Evolutionary conservation across 2,329 filamentous ascomycete species (phyloP).

Genomic region (Colletotrichum agaves): DNA sequence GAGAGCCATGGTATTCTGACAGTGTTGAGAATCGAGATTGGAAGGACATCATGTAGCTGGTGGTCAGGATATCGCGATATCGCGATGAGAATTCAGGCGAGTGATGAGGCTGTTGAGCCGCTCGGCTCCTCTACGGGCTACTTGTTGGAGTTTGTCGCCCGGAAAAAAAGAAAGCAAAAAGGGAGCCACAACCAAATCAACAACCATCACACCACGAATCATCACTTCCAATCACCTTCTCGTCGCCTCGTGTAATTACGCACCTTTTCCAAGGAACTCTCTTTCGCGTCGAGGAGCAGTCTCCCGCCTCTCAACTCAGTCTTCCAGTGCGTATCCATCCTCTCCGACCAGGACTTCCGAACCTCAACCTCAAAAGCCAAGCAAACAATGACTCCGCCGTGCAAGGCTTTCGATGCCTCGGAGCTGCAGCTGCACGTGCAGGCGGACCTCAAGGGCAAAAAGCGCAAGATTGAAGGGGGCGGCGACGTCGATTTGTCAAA

Average conservation of each 20-base stretch:
- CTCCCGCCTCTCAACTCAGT: slow-evolving; percentile 58
- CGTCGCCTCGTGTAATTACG: slow-evolving; percentile 40
- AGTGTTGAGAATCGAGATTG: neutral
- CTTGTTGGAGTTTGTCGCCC: neutral
- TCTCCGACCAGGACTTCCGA: neutral
- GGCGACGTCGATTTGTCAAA: slow-evolving; percentile 60
- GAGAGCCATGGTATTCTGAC: no score
- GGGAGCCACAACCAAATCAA: neutral
- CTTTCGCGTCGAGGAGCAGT: slow-evolving; percentile 66
- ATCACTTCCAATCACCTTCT: neutral
- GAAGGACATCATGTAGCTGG: neutral
- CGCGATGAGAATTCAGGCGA: neutral
- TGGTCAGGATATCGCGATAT: no score
- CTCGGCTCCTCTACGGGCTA: neutral
- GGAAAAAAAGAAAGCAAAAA: slow-evolving; percentile 2
- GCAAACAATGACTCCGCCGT: slow-evolving; percentile 66
- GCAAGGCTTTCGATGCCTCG: slow-evolving; percentile 63
- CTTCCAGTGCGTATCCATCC: slow-evolving; percentile 47
- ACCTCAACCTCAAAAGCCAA: neutral
- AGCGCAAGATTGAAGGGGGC: slow-evolving; percentile 59
- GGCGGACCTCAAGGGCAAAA: slow-evolving; percentile 57
- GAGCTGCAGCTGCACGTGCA: slow-evolving; percentile 63
- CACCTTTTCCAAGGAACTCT: slow-evolving; percentile 70
- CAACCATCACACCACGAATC: neutral
- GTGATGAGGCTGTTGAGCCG: neutral